Percentiles rank a stretch among this genome's conserved stretches.
These are phyloP conservation scores for Chrysosporium keratinophilum DNA, from an alignment of 2,329 filamentous ascomycete genomes.

Conservation along the genomic window DNA sequence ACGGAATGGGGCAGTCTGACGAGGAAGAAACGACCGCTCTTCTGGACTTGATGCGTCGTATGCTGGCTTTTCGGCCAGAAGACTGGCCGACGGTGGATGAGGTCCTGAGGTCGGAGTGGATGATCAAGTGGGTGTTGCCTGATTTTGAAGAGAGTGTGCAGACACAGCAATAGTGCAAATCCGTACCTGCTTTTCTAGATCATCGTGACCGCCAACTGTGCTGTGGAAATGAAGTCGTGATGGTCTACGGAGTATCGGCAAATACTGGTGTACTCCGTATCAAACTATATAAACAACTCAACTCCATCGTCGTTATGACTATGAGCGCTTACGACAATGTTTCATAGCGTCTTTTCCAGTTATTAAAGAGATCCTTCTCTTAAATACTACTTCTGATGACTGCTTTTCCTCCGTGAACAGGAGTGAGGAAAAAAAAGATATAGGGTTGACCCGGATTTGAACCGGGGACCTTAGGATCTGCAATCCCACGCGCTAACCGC, in stretches of 20 bases:
- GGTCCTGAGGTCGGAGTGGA: conserved; percentile 14
- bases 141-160: neutral
- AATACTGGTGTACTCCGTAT: too few relatives aligned
- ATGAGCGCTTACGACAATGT: too few relatives aligned
- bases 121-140: conserved; percentile 15
- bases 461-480: conserved; percentile 18
- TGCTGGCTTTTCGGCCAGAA: conserved; percentile 13
- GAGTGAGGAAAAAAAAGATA: conserved; percentile 6
- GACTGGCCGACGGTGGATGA: conserved; percentile 12
- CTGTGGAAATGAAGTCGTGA: too few relatives aligned
- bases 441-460: conserved; percentile 17
- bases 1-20: conserved; percentile 7
- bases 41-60: conserved; percentile 12
- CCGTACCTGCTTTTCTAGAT: too few relatives aligned
- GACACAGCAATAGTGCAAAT: too few relatives aligned
- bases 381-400: neutral
- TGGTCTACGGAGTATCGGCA: too few relatives aligned
- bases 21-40: conserved; percentile 13
- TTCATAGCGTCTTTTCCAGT: too few relatives aligned
- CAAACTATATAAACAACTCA: too few relatives aligned
- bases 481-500: conserved; percentile 17
- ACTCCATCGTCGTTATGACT: too few relatives aligned
- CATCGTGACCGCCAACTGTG: too few relatives aligned
- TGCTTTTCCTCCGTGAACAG: neutral
- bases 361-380: too few relatives aligned